A percentile compares a stretch with the other conserved stretches of the same genome.
Conservation (phyloP, 495 filamentous ascomycete genomes). For the Penicillium argentinense region DNA sequence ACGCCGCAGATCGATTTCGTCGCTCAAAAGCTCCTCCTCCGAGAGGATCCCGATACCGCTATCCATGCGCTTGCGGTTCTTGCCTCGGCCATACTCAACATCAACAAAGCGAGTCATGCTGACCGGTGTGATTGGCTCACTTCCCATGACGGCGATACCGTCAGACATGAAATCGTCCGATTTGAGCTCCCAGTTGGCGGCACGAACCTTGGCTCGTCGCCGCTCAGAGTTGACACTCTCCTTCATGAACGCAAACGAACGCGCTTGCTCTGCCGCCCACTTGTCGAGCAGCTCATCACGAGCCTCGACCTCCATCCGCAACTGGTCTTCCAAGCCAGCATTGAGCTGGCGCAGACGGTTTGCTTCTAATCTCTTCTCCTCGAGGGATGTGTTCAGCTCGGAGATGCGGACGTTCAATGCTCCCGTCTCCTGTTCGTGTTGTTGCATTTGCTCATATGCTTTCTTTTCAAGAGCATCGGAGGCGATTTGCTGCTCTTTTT, state of each 20-base stretch:
- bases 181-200: slow-evolving; percentile 42
- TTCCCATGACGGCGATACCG: slow-evolving; percentile 38
- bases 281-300: slow-evolving; percentile 38
- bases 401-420: slow-evolving; percentile 41
- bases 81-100: slow-evolving; percentile 47
- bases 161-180: slow-evolving; percentile 54
- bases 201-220: slow-evolving; percentile 39
- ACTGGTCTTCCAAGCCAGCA: slow-evolving; percentile 34
- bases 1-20: slow-evolving; percentile 28
- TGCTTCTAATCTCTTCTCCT: slow-evolving; percentile 30
- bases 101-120: slow-evolving; percentile 46
- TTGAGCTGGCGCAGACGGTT: slow-evolving; percentile 35
- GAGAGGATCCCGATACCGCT: slow-evolving; percentile 64
- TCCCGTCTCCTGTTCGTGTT: slow-evolving; percentile 45
- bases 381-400: slow-evolving; percentile 38
- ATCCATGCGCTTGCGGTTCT: slow-evolving; percentile 51
- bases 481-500: slow-evolving; percentile 29
- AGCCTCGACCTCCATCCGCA: slow-evolving; percentile 36
- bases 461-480: slow-evolving; percentile 29
- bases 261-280: slow-evolving; percentile 39
- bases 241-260: slow-evolving; percentile 41
- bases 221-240: slow-evolving; percentile 37
- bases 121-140: slow-evolving; percentile 48
- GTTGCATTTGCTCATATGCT: slow-evolving; percentile 27
- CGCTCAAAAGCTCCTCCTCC: slow-evolving; percentile 50